Evolutionary conservation across 2,329 filamentous ascomycete genomes (phyloP).

Genomic region (Escovopsis sp.): DNA sequence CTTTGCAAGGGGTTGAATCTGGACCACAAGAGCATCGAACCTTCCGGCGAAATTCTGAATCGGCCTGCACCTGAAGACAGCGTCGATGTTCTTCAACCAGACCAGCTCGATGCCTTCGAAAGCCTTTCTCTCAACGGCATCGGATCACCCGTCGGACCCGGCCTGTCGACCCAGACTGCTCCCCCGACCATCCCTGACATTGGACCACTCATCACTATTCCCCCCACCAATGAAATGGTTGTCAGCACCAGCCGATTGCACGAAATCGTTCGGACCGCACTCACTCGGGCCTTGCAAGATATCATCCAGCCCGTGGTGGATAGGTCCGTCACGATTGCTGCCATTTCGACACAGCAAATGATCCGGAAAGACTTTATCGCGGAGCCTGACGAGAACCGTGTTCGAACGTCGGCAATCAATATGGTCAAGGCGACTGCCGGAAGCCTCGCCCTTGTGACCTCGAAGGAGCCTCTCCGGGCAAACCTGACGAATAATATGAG

Average conservation of each 20-base stretch:
- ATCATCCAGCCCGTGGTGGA: conserved; percentile 98
- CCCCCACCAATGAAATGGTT: conserved; percentile 66
- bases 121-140: conserved; percentile 66
- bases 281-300: conserved; percentile 81
- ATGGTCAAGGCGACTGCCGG: conserved; percentile 94
- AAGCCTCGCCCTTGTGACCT: conserved; percentile 90
- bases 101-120: conserved; percentile 68
- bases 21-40: conserved; percentile 85
- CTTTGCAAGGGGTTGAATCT: conserved; percentile 82
- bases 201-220: conserved; percentile 62
- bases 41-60: conserved; percentile 73
- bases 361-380: conserved; percentile 94
- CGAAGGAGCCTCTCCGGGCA: conserved; percentile 88
- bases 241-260: conserved; percentile 53
- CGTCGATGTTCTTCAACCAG: conserved; percentile 43
- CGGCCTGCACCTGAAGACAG: conserved; percentile 51
- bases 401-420: conserved; percentile 74
- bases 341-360: conserved; percentile 90
- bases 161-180: conserved; percentile 64
- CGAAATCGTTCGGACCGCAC: conserved; percentile 70
- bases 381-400: conserved; percentile 75
- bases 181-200: conserved; percentile 75
- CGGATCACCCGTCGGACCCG: conserved; percentile 50
- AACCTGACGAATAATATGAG: conserved; percentile 97
- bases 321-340: conserved; percentile 91